Percentiles rank a stretch among this genome's conserved stretches.
phyloP scores from a whole-genome alignment of 768 basidiomycete genomes.

The Amanita rubescens region DNA sequence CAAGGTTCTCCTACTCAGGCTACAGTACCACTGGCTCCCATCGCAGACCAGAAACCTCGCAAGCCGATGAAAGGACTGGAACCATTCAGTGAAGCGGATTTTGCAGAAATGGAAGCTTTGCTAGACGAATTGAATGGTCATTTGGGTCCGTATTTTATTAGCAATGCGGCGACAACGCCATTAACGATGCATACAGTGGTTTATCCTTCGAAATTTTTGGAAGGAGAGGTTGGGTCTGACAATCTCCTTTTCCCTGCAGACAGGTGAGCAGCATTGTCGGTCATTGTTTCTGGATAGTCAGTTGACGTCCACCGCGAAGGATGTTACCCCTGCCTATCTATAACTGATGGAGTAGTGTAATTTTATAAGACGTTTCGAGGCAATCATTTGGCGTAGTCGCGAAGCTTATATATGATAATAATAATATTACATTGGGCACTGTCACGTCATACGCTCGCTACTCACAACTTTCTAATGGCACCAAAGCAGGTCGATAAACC shows the following conservation, averaged over 20 bases:
- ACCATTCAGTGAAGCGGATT: conserved; percentile 76
- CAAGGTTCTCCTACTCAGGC: neutral
- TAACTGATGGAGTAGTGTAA: conserved; percentile 29
- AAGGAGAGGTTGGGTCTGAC: conserved; percentile 86
- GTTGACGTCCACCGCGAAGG: conserved; percentile 27
- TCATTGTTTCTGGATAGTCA: neutral
- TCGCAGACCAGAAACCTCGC: conserved; percentile 14
- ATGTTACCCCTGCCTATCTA: conserved; percentile 73
- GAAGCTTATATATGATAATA: too few species aligned
- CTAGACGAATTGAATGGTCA: conserved; percentile 76
- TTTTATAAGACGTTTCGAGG: neutral
- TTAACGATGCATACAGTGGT: conserved; percentile 44
- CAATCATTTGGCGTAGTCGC: neutral
- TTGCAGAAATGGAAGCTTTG: conserved; percentile 84
- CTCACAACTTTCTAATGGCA: neutral
- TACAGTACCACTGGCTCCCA: neutral
- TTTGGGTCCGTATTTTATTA: conserved; percentile 50
- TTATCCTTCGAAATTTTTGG: conserved; percentile 81
- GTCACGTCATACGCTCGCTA: neutral
- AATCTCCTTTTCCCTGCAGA: conserved; percentile 94
- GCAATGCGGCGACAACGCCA: neutral
- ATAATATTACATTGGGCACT: too few species aligned
- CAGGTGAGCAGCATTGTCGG: conserved; percentile 33
- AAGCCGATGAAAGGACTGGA: conserved; percentile 46
- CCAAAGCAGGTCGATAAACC: conserved; percentile 5